phyloP scores from a whole-genome alignment of 352 stramenopile genomes.

The Thalassiosira livingstoniorum region DNA sequence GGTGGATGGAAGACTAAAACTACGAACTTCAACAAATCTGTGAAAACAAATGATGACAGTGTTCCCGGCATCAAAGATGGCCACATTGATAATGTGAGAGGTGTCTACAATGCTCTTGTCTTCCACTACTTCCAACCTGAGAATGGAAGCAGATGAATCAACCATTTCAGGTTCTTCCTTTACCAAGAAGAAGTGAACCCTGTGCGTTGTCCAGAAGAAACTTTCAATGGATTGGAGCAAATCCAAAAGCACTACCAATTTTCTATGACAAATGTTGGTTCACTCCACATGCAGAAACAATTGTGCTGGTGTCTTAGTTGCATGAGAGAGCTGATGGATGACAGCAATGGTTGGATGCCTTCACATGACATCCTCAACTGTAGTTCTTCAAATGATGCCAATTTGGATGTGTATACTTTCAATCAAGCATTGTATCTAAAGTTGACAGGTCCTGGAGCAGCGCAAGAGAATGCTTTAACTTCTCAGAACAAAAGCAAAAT shows the following conservation, averaged over 20 bases:
- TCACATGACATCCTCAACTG: background rate
- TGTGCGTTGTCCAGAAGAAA: conserved; percentile 2
- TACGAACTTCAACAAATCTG: background rate
- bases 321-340: background rate
- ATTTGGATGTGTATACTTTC: background rate
- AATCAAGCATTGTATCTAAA: background rate
- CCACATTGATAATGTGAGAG: background rate
- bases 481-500: background rate
- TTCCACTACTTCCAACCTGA: background rate
- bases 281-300: background rate
- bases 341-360: background rate
- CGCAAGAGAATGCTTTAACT: background rate
- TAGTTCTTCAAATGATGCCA: background rate
- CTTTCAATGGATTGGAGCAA: background rate
- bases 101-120: background rate
- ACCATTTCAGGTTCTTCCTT: conserved; percentile 7
- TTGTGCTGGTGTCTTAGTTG: conserved; percentile 11
- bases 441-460: background rate
- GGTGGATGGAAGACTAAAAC: background rate
- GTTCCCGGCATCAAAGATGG: background rate
- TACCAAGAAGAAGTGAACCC: background rate
- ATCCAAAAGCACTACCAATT: conserved; percentile 3
- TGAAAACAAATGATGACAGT: background rate
- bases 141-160: background rate
- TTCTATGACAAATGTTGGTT: background rate